A percentile compares a stretch with the other conserved stretches of the same genome.
phyloP scores from a whole-genome alignment of 306 rosid species.

The Ormosia emarginata region DNA sequence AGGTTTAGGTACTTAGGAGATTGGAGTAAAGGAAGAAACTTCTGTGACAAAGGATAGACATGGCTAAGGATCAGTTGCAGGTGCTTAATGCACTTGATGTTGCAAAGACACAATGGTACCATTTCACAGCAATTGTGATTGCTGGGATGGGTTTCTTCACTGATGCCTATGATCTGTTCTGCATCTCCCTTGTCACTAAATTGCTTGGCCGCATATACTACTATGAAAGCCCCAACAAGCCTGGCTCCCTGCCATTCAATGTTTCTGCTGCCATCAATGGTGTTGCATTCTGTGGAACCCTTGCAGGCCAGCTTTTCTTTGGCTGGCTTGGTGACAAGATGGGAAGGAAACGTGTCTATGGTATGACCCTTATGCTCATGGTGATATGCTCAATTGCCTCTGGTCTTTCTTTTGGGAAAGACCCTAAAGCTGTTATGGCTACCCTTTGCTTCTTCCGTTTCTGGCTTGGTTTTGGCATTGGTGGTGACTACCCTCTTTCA shows the following conservation, averaged over 20 bases:
- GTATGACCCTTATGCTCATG: slow-evolving; percentile 90
- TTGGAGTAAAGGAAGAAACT: neutral
- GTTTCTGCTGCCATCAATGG: slow-evolving; percentile 78
- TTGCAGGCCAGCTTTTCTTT: slow-evolving; percentile 81
- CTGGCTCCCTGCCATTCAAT: slow-evolving; percentile 66
- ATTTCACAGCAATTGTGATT: slow-evolving; percentile 80
- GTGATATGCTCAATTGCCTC: slow-evolving; percentile 70
- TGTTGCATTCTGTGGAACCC: slow-evolving; percentile 87
- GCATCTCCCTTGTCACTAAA: slow-evolving; percentile 89
- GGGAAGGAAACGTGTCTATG: slow-evolving; percentile 81
- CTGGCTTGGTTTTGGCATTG: slow-evolving; percentile 94
- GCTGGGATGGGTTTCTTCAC: slow-evolving; percentile 98
- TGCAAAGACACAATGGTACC: slow-evolving; percentile 93
- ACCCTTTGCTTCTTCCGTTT: slow-evolving; percentile 84
- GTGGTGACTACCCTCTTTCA: slow-evolving; percentile 94
- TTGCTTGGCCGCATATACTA: slow-evolving; percentile 75
- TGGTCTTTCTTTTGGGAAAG: slow-evolving; percentile 68
- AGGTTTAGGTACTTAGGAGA: neutral
- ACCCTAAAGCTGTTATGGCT: slow-evolving; percentile 50
- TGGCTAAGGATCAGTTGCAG: slow-evolving; percentile 52
- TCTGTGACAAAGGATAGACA: neutral
- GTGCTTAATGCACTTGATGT: slow-evolving; percentile 79
- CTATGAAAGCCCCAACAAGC: slow-evolving; percentile 38
- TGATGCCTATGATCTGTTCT: slow-evolving; percentile 82
- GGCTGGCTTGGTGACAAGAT: slow-evolving; percentile 96